These are phyloP conservation scores for Cadophora sp. DNA, from an alignment of 2,329 filamentous ascomycete genomes.

Conservation along the genomic window DNA sequence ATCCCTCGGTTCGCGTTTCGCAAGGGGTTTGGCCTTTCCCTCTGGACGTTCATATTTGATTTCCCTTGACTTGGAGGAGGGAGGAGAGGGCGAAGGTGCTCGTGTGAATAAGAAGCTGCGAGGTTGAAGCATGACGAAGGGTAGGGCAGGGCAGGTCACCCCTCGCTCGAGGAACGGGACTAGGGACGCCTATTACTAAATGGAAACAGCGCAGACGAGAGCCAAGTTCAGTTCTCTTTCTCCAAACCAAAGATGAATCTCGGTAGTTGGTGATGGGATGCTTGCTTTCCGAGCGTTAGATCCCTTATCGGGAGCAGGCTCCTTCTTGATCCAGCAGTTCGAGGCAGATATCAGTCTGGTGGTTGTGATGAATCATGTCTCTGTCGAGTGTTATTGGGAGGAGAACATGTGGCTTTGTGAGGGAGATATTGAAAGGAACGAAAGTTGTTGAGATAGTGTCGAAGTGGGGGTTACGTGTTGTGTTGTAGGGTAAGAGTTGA, in stretches of 20 bases:
- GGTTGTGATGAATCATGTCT: constrained; percentile 20
- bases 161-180: not conserved
- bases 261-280: constrained; percentile 9
- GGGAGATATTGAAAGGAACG: not conserved
- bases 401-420: constrained; percentile 7
- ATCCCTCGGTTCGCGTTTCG: constrained; percentile 23
- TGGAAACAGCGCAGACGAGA: constrained; percentile 13
- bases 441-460: not conserved
- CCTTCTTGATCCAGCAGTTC: constrained; percentile 20
- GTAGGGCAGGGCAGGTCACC: constrained; percentile 8
- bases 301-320: constrained; percentile 19
- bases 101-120: constrained; percentile 40
- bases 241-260: not conserved
- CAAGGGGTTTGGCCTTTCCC: constrained; percentile 25
- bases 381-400: not conserved
- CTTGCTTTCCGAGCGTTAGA: not conserved
- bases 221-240: not conserved
- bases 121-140: constrained; percentile 38
- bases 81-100: constrained; percentile 18
- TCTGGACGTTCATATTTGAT: constrained; percentile 32
- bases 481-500: not conserved
- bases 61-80: constrained; percentile 24
- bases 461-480: not conserved
- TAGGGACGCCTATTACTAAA: constrained; percentile 22
- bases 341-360: constrained; percentile 22